Base-by-base conservation (phyloP, 2,329 filamentous ascomycete species). In the Trichoderma afroharzianum region DNA sequence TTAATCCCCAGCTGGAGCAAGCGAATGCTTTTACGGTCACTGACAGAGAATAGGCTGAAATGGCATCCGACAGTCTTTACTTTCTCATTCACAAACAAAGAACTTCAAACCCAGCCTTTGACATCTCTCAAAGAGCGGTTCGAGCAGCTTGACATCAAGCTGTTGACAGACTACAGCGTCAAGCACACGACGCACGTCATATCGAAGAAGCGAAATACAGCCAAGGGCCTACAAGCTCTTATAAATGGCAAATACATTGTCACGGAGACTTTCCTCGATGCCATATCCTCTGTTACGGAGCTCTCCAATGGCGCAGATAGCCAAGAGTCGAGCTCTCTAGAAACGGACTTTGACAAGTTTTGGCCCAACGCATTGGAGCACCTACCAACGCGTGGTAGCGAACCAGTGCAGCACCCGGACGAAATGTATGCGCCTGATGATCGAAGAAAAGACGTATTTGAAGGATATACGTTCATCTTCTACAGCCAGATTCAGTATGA, bases 91-190 rank as follows among this genome's bases (percentile, higher is more conserved):
- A 89, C 90, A 15, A 87, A 86, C 71, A 91, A 90, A 76, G 72
- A 94, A 75, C 82, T 91, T 39, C 93, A 91, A 74, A 85, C 86
- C 72, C 89, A 91, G 76, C 89, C 91, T 2, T 84, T 95, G 69
- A 82, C 84, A 2, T 83, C 84, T 21, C 86, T 94, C 30, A 88
- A 88, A 73, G 83, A 87, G 36, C 87, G 87, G 68, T 88, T 98
- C 21, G 94, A 97, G 78, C 88, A 91, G 58, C 86, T 97, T n/a
- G 96, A 97, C 78, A 91, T 98, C 80, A 98, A 98, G 80, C 91
- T 94, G 15, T 84, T 92, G 15, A 85, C 88, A 57, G 91, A 94
- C 4, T 98, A 94, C 80, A 83, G 92, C 28, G 83, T 87, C 30
- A 86, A 84, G 18, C 83, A 87, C 32, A 98, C 95, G 0, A 97